These are phyloP conservation scores for Colletotrichum tropicale DNA, from an alignment of 2,329 filamentous ascomycete species.

Conservation along the genomic window DNA sequence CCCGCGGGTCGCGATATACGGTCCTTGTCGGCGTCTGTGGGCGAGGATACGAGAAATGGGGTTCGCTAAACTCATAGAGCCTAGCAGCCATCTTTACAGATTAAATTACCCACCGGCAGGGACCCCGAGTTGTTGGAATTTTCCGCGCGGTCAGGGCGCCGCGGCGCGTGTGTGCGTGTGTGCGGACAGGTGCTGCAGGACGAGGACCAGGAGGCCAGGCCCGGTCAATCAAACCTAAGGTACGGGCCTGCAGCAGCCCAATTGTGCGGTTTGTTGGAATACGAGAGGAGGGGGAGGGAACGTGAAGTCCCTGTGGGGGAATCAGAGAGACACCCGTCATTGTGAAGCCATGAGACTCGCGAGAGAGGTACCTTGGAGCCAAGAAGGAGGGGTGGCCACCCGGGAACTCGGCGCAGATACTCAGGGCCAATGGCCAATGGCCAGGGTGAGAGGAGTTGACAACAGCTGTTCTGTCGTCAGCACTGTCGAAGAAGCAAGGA, in stretches of 20 bases:
- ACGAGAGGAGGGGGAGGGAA: neutral
- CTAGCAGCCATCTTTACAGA: neutral
- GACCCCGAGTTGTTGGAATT: constrained; percentile 10
- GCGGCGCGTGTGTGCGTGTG: neutral
- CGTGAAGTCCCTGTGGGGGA: neutral
- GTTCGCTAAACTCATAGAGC: neutral
- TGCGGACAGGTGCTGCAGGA: neutral
- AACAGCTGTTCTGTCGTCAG: neutral
- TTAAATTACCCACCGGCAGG: constrained; percentile 5
- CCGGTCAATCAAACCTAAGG: neutral
- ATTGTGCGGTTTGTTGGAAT: constrained; percentile 3
- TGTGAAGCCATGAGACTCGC: neutral
- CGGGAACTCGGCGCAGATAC: neutral
- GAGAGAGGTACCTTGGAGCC: neutral
- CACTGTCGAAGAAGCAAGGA: neutral
- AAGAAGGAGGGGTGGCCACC: neutral
- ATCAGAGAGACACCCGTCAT: neutral
- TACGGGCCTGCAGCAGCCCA: neutral
- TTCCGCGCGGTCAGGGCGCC: neutral
- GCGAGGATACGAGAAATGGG: constrained; percentile 6
- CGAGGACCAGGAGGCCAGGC: neutral
- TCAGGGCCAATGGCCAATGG: neutral
- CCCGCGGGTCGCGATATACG: neutral
- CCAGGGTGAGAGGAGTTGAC: neutral
- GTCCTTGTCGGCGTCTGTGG: neutral